Percentiles rank a stretch among this genome's conserved stretches.
Evolutionary conservation across 2,329 filamentous ascomycete genomes (phyloP).

Genomic region (Basipetospora sp.): DNA sequence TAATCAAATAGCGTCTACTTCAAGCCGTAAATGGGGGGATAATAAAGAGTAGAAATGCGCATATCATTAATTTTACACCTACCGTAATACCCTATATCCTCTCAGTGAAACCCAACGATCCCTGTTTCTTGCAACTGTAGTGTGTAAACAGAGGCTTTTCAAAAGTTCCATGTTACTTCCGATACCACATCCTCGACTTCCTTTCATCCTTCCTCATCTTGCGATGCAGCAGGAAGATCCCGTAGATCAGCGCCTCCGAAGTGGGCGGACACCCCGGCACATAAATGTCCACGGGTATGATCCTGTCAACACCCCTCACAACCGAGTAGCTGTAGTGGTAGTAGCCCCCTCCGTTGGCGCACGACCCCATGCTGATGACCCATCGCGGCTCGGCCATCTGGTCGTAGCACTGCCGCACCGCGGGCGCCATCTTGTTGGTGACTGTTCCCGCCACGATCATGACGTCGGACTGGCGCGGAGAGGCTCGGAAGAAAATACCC

Average conservation of each 20-base stretch:
- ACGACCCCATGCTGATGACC: slow-evolving; percentile 73
- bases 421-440: slow-evolving; percentile 92
- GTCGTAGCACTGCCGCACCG: slow-evolving; percentile 80
- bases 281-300: slow-evolving; percentile 68
- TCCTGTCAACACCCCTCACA: slow-evolving; percentile 58
- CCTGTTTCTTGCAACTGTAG: too few relatives aligned
- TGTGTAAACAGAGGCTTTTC: too few relatives aligned
- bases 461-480: slow-evolving; percentile 74
- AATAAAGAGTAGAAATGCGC: too few relatives aligned
- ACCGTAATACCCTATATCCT: too few relatives aligned
- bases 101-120: too few relatives aligned
- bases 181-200: slow-evolving; percentile 43
- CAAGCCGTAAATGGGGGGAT: too few relatives aligned
- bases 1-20: too few relatives aligned
- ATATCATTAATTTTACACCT: too few relatives aligned
- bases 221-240: slow-evolving; percentile 62
- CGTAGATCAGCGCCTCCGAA: slow-evolving; percentile 48
- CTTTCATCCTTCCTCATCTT: slow-evolving; percentile 50
- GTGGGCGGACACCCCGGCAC: slow-evolving; percentile 59
- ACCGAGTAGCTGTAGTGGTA: slow-evolving; percentile 78
- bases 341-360: slow-evolving; percentile 73
- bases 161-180: slow-evolving; percentile 35
- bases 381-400: slow-evolving; percentile 88
- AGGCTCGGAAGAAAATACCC: slow-evolving; percentile 82
- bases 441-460: slow-evolving; percentile 90